A percentile compares a stretch with the other conserved stretches of the same genome.
These are phyloP conservation scores for Dactylellina parvicollis DNA, from an alignment of 2,329 filamentous ascomycete species.

Conservation along the genomic window DNA sequence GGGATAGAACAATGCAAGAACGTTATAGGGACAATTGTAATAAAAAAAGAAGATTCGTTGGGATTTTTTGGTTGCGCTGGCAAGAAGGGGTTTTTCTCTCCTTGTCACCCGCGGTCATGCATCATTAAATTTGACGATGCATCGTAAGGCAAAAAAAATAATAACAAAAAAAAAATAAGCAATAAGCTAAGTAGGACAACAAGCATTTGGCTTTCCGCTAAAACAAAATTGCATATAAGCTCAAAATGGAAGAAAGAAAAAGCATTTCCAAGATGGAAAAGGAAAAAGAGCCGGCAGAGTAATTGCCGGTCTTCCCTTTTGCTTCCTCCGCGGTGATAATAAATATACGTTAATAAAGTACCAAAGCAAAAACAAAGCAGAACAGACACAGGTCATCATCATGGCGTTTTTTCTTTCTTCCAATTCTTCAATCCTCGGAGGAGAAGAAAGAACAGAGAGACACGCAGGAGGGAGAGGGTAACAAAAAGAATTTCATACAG, in stretches of 20 bases:
- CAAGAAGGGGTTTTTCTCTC: conserved; percentile 3
- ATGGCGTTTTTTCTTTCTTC: conserved; percentile 22
- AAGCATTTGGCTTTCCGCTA: not conserved
- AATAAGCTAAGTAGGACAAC: conserved; percentile 4
- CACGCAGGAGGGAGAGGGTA: conserved; percentile 27
- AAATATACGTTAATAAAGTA: conserved; percentile 38
- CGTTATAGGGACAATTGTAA: not conserved
- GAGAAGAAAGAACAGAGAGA: conserved; percentile 8
- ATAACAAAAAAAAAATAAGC: conserved; percentile 8
- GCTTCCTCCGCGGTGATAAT: conserved; percentile 33
- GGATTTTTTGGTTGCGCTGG: conserved; percentile 41
- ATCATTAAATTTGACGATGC: conserved; percentile 7
- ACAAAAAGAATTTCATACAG: conserved; percentile 48
- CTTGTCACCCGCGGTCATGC: too few relatives aligned
- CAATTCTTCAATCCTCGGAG: not conserved
- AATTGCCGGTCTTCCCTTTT: conserved; percentile 18
- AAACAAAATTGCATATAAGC: not conserved
- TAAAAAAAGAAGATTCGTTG: conserved; percentile 48
- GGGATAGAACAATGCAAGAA: not conserved
- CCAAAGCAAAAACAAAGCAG: conserved; percentile 4
- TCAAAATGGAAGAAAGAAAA: not conserved
- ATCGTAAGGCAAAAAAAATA: not conserved
- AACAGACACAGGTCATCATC: conserved; percentile 54
- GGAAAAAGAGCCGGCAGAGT: conserved; percentile 21
- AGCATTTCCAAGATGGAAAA: not conserved